These are phyloP conservation scores for Malus sylvestris DNA, from an alignment of 306 rosid genomes.

Conservation along the genomic window DNA sequence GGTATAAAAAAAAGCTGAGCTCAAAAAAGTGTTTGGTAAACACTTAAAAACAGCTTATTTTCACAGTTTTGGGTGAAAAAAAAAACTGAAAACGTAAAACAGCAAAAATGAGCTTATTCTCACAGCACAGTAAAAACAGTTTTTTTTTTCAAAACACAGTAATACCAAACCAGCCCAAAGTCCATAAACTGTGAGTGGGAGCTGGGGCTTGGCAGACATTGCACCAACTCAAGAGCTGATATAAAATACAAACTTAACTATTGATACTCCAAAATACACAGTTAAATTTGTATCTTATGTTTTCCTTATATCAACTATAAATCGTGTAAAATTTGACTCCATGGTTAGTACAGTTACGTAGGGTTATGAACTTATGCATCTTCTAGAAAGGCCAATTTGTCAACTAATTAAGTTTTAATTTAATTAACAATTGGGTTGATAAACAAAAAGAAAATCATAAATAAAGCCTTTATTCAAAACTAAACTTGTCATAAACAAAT, in stretches of 20 bases:
- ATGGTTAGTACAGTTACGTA: not conserved
- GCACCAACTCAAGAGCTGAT: no score
- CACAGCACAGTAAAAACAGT: no score
- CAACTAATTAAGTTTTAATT: slow-evolving; percentile 12
- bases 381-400: not conserved
- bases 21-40: no score
- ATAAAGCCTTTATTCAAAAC: not conserved
- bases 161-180: not conserved
- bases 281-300: not conserved
- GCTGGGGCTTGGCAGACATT: not conserved
- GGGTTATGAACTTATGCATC: not conserved
- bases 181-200: not conserved
- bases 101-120: no score
- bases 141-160: no score
- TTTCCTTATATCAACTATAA: no score
- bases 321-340: not conserved
- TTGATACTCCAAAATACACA: not conserved
- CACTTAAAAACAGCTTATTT: no score
- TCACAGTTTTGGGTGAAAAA: no score
- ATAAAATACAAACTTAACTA: no score
- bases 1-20: no score
- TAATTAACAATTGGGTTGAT: slow-evolving; percentile 6
- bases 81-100: no score
- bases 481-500: not conserved
- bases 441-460: not conserved